Conservation (phyloP, 768 basidiomycete genomes). For the Suillus plorans region DNA sequence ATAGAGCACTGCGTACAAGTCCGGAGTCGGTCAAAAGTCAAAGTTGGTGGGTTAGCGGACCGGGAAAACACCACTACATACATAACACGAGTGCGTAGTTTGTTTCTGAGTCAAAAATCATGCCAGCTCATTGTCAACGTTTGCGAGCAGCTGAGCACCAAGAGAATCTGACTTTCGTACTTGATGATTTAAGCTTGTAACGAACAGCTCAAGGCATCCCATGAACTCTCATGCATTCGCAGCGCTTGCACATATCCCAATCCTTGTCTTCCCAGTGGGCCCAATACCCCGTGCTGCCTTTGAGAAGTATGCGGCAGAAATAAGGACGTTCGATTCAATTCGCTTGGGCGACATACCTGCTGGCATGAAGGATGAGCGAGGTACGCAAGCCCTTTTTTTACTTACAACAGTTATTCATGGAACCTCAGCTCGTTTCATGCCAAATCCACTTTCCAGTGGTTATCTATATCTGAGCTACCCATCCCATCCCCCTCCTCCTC, state of each 20-base stretch:
- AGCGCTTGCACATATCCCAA: conserved; percentile 80
- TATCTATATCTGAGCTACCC: conserved; percentile 79
- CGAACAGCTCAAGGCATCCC: conserved; percentile 11
- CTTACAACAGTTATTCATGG: conserved; percentile 4
- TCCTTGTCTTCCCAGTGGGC: conserved; percentile 87
- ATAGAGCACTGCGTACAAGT: neutral
- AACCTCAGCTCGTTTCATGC: conserved; percentile 75
- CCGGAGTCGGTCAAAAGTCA: conserved; percentile 18
- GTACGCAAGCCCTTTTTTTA: conserved; percentile 37
- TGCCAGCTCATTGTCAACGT: neutral
- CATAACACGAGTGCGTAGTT: conserved; percentile 2
- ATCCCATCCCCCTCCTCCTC: conserved; percentile 69
- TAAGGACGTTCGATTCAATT: conserved; percentile 71
- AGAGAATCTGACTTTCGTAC: neutral
- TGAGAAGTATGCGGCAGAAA: conserved; percentile 70
- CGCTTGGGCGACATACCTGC: conserved; percentile 82
- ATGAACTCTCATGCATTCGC: conserved; percentile 78
- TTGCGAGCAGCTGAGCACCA: neutral
- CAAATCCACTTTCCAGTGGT: conserved; percentile 71
- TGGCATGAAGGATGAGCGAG: conserved; percentile 73
- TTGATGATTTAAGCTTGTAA: conserved; percentile 2
- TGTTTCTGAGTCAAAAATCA: conserved; percentile 1
- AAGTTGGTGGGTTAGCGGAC: neutral
- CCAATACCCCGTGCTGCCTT: conserved; percentile 67
- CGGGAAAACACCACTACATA: neutral